Evolutionary conservation across 768 basidiomycete species (phyloP), one percentile per base, ranked within the genome.

Genomic region (Daedaleopsis nitida): DNA sequence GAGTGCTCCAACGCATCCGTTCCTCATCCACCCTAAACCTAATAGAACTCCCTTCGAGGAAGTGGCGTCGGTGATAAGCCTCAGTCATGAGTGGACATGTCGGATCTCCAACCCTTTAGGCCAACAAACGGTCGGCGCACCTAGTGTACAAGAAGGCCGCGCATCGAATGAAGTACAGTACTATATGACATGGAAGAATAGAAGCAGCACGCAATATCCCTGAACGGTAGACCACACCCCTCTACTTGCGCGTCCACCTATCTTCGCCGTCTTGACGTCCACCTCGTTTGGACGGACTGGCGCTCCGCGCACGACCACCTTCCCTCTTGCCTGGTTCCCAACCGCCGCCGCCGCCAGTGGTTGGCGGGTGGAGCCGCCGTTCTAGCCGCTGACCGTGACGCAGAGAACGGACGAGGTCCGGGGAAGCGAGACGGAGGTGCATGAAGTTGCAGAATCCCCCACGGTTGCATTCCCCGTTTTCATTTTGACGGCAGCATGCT

Each of bases 391-490:
- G 96, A 14, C 93, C 92, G 47, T 85, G 87, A 17, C 86, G 84
- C 56, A 98, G 78, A 9, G 89, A 86, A 47, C 83, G 84, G 2
- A 93, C 90, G 13, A 97, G 83, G 12, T 92, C 87, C 70, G 89
- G 87, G 34, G 94, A 91, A 5, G 96, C 92, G 21, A 94, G 82
- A 14, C 93, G 87, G 37, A 98, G 80, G 77, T 98, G 96, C 94
- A 98, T 97, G 72, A 99, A 99, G 75, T 99, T 98, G 77, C 96
- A 98, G 78, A 97, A 98, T 2, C 95, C 95, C 34, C 96, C 97
- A 45, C 97, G 88, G 69, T 96, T 96, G 75, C 97, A 99, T 76
- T 96, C 93, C 9, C 97, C 97, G 68, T 98, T 91, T 74, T 99
- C 97, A 69, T 99, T 98, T 75, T 99, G 97, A 50, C 97, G 86